Evolutionary conservation across 345 rosid species (phyloP), one percentile per base, ranked within the genome.

Genomic region (Aethionema arabicum): DNA sequence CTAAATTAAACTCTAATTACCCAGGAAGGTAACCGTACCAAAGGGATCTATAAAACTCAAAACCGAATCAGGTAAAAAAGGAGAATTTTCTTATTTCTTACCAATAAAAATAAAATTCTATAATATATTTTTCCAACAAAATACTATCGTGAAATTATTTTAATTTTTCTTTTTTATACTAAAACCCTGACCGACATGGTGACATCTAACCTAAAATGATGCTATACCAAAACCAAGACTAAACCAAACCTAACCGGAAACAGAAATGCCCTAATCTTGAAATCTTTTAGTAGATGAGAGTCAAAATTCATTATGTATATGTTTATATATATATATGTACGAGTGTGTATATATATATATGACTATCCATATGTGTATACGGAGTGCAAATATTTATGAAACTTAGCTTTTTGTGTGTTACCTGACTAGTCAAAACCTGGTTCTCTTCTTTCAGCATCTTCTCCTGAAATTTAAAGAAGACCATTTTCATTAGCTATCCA

Each of bases 361-460:
- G 8, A 36, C 27, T 3, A 27, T 45, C 30, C 4, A 51, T 13
- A 33, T 30, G 56, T 41, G 32, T 53, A 39, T 15, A 52, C 14
- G 41, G 32, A 50, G 27, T 15, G 52, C 48, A 14, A 12, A 47
- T 13, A 3, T 56, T 11, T 8, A 55, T 27, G 13, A 44, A 30
- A 66, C 6, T 35, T 49, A 47, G 46, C 32, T 38, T 52, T 52
- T 53, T 11, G 16, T 21, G 33, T 11, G 16, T 57, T 67, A 67
- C 71, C 71, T 68, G 66, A 11, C 54, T 59, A 43, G 72, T 54
- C 67, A 68, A 68, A 60, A 44, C 54, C 40, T 29, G 27, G 48
- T 59, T 68, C 55, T 68, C 67, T 46, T 52, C 72, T 60, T 44
- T 60, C 49, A 68, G 61, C 54, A 51, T 7, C 31, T 60, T 68